phyloP scores from a whole-genome alignment of 2,329 filamentous ascomycete genomes.

The Stagonosporopsis tanaceti region DNA sequence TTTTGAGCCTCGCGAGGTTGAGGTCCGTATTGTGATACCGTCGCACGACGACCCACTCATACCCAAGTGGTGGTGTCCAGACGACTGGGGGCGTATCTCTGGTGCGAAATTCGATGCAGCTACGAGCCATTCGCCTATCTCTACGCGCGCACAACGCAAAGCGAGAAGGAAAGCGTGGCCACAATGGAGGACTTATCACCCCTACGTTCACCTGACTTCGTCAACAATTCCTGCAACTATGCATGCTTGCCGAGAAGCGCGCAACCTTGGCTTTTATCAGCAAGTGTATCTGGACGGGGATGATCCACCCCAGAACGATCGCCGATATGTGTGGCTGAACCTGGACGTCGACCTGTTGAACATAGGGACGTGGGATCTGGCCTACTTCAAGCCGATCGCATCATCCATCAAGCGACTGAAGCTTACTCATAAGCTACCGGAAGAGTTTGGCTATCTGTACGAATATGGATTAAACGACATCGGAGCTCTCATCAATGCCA shows the following conservation, averaged over 20 bases:
- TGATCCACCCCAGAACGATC: not conserved
- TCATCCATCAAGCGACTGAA: not conserved
- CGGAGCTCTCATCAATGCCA: not conserved
- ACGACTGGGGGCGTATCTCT: not conserved
- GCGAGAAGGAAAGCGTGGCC: too few relatives aligned
- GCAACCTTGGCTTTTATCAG: not conserved
- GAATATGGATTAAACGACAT: not conserved
- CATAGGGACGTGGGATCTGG: not conserved
- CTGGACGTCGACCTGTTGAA: not conserved
- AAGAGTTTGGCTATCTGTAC: not conserved
- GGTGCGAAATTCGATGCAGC: not conserved
- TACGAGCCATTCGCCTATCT: not conserved
- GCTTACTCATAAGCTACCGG: not conserved
- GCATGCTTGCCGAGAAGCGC: not conserved
- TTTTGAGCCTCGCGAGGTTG: conserved; percentile 21
- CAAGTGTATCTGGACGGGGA: not conserved
- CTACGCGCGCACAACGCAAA: not conserved
- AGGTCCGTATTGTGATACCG: conserved; percentile 11
- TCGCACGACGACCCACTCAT: not conserved
- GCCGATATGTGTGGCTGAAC: conserved; percentile 1
- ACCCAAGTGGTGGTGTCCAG: not conserved
- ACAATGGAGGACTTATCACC: too few relatives aligned
- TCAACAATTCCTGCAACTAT: not conserved
- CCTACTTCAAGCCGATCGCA: not conserved
- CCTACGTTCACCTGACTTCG: not conserved